Base-by-base conservation (phyloP, 257 asterid genomes). In the Verbena officinalis region DNA sequence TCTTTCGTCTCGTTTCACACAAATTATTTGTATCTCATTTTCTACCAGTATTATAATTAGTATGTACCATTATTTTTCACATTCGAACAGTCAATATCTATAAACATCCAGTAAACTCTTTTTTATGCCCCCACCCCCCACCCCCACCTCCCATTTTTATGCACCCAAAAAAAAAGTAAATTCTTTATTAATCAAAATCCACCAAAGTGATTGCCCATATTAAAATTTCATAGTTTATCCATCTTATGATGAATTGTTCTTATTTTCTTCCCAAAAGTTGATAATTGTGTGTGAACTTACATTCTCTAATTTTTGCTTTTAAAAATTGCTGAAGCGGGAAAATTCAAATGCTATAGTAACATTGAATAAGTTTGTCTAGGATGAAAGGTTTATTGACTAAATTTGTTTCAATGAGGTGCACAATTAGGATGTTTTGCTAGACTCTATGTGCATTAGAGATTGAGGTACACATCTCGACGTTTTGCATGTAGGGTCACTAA, bases 311-410 rank as follows among this genome's bases (percentile, higher is more conserved):
- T 14, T 27, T 9, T 27, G 5, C 5, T 52, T 55, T 55, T 55
- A 20, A 55, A 55, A 27, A n/a, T 55, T 55, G 60, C 14, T 23
- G 30, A 31, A 7, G 42, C 43, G 42, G 60, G 58, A 52, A 33
- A 52, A 52, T 21, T 9, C 17, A 52, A 23, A 52, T n/a, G 5
- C 40, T 13, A n/a, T n/a, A 20, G 7, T 2, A 36, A 5, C 40
- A 36, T 36, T 36, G 7, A 9, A 36, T 36, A 5, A 1, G 40
- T 3, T 30, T 30, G 7, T 30, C 36, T 30, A 30, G 36, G 36
- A 30, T n/a, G n/a, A n/a, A n/a, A 7, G 27, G 30, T 7, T 23
- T 27, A 0, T 19, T 50, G 31, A 20, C 27, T 49, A 17, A 49
- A 2, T 1, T 49, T 45, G 11, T 12, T 40, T n/a, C 45, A 40